Percentiles rank a stretch among this genome's conserved stretches.
These are phyloP conservation scores for Fimicolochytrium jonesii DNA, from an alignment of 192 early-diverging fungal species.

Conservation along the genomic window DNA sequence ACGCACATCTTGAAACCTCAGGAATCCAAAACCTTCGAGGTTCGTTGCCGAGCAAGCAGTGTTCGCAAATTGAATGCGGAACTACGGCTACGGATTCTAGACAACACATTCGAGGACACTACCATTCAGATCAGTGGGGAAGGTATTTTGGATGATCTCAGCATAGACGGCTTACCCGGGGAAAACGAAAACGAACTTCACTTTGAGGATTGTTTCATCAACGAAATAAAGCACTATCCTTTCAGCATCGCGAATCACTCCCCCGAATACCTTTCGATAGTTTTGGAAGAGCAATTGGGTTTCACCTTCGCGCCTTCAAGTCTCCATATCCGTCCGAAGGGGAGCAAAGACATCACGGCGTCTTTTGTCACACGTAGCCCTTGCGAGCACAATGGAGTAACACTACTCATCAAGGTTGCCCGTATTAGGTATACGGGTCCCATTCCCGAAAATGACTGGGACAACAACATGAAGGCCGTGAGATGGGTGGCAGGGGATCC, in stretches of 20 bases:
- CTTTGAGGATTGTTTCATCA: conserved; percentile 50
- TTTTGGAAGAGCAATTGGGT: conserved; percentile 23
- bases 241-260: conserved; percentile 48
- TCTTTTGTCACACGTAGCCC: conserved; percentile 40
- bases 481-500: conserved; percentile 33
- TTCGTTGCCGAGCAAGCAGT: conserved; percentile 37
- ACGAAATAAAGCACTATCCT: conserved; percentile 22
- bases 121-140: conserved; percentile 45
- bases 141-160: conserved; percentile 53
- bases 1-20: conserved; percentile 36
- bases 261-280: conserved; percentile 31
- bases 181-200: conserved; percentile 48
- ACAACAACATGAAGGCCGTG: conserved; percentile 42
- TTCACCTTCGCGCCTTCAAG: conserved; percentile 41
- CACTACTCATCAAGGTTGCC: conserved; percentile 21
- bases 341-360: conserved; percentile 37
- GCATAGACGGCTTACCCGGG: conserved; percentile 45
- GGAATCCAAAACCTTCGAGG: conserved; percentile 35
- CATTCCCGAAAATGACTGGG: conserved; percentile 46
- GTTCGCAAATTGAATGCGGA: conserved; percentile 46
- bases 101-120: conserved; percentile 58
- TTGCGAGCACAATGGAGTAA: conserved; percentile 19
- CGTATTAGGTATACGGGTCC: conserved; percentile 38
- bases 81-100: conserved; percentile 42
- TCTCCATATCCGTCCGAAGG: conserved; percentile 42